A percentile compares a stretch with the other conserved stretches of the same genome.
Evolutionary conservation across 441 rosid species (phyloP).

Genomic region (Croton laevigatus): DNA sequence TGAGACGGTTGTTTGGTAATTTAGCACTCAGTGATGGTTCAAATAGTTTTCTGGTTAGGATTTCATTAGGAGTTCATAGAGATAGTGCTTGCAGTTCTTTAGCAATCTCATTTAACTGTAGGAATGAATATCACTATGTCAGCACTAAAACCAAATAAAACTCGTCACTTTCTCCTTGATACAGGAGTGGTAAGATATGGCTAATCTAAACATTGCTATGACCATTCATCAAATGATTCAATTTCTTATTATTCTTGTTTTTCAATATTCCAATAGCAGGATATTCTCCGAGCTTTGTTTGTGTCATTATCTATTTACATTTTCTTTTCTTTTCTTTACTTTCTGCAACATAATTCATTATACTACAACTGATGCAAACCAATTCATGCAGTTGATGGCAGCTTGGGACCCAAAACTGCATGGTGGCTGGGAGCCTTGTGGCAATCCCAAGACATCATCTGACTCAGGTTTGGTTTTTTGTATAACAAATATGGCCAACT

Average conservation of each 20-base stretch:
- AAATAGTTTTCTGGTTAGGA: background rate
- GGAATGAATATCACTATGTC: background rate
- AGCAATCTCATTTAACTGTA: background rate
- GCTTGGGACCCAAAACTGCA: constrained; percentile 61
- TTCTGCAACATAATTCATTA: background rate
- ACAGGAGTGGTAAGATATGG: background rate
- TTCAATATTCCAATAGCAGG: background rate
- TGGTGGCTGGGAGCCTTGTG: constrained; percentile 70
- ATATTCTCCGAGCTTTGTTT: background rate
- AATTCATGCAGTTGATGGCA: constrained; percentile 57
- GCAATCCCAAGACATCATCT: constrained; percentile 32
- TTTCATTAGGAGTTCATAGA: background rate
- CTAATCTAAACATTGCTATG: background rate
- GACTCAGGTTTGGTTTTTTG: constrained; percentile 52
- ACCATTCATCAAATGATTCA: background rate
- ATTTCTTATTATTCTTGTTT: background rate
- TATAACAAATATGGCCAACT: constrained; percentile 3
- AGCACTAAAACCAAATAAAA: background rate
- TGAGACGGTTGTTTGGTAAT: background rate
- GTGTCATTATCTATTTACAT: background rate
- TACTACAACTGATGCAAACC: constrained; percentile 19
- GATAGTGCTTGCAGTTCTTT: background rate
- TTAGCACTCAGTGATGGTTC: too few species aligned
- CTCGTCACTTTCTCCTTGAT: too few species aligned
- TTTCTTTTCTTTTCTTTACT: background rate